These are phyloP conservation scores for Colletotrichum destructivum DNA, from an alignment of 2,329 filamentous ascomycete species.

Conservation along the genomic window DNA sequence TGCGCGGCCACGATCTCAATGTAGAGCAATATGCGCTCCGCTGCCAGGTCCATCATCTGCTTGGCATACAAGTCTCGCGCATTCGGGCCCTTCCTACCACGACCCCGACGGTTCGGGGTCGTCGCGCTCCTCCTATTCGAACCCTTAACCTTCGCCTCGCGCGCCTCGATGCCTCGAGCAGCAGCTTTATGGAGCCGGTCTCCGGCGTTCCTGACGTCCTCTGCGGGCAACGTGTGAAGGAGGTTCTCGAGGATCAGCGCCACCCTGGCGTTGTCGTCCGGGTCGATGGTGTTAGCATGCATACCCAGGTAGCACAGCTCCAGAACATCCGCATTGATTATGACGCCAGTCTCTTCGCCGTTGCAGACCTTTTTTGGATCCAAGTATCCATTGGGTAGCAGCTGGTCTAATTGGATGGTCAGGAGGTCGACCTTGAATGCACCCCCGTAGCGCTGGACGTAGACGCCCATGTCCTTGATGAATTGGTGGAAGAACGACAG, in stretches of 20 bases:
- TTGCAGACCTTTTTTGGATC: slow-evolving; percentile 59
- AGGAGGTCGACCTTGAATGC: slow-evolving; percentile 38
- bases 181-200: slow-evolving; percentile 57
- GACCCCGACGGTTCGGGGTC: slow-evolving; percentile 38
- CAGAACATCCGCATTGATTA: slow-evolving; percentile 63
- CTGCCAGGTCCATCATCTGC: slow-evolving; percentile 61
- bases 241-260: slow-evolving; percentile 78
- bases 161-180: slow-evolving; percentile 63
- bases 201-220: slow-evolving; percentile 54
- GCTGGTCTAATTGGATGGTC: slow-evolving; percentile 57
- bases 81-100: slow-evolving; percentile 47
- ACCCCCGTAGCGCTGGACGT: slow-evolving; percentile 18
- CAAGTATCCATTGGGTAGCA: slow-evolving; percentile 59
- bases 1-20: slow-evolving; percentile 36
- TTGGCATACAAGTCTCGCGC: slow-evolving; percentile 59
- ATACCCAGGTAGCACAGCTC: slow-evolving; percentile 75
- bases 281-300: slow-evolving; percentile 72
- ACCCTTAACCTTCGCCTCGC: slow-evolving; percentile 62
- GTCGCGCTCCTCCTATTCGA: slow-evolving; percentile 52
- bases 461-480: slow-evolving; percentile 49
- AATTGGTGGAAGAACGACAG: slow-evolving; percentile 71
- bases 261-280: slow-evolving; percentile 81
- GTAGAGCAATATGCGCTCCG: slow-evolving; percentile 55
- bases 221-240: slow-evolving; percentile 66
- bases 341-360: slow-evolving; percentile 51